These are phyloP conservation scores for Cyclotella kingstonii DNA, from an alignment of 108 stramenopile genomes.

Conservation along the genomic window DNA sequence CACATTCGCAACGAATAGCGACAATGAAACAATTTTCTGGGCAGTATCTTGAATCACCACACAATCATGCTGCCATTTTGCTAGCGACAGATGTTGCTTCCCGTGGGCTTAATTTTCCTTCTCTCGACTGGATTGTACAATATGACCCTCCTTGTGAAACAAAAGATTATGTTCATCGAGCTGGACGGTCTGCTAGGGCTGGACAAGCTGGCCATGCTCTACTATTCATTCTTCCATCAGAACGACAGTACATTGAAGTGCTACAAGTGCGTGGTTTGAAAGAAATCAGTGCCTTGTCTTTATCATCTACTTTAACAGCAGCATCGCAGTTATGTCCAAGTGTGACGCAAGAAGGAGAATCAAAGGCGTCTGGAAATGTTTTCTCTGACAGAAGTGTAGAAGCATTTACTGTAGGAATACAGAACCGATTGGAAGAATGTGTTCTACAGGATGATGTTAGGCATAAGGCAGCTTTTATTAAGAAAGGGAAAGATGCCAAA, in stretches of 20 bases:
- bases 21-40: constrained; percentile 60
- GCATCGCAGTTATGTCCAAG: constrained; percentile 60
- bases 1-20: constrained; percentile 66
- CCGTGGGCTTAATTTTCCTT: constrained; percentile 87
- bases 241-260: constrained; percentile 80
- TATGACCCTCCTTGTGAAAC: constrained; percentile 91
- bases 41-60: background rate
- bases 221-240: constrained; percentile 88
- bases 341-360: constrained; percentile 53
- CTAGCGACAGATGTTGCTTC: constrained; percentile 92
- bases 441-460: constrained; percentile 33
- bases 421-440: constrained; percentile 47
- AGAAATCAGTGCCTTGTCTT: constrained; percentile 62
- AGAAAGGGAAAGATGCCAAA: constrained; percentile 40
- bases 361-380: constrained; percentile 39
- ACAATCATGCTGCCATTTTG: constrained; percentile 47
- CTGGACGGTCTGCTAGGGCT: constrained; percentile 87
- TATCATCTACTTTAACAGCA: constrained; percentile 65
- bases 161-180: constrained; percentile 89
- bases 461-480: constrained; percentile 38
- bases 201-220: constrained; percentile 84
- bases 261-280: constrained; percentile 66
- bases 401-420: constrained; percentile 61
- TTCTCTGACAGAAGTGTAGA: constrained; percentile 55
- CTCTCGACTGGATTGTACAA: constrained; percentile 91